Evolutionary conservation across 768 basidiomycete genomes (phyloP), one percentile per base, ranked within the genome.

Genomic region (Xerocomus potaroensis): DNA sequence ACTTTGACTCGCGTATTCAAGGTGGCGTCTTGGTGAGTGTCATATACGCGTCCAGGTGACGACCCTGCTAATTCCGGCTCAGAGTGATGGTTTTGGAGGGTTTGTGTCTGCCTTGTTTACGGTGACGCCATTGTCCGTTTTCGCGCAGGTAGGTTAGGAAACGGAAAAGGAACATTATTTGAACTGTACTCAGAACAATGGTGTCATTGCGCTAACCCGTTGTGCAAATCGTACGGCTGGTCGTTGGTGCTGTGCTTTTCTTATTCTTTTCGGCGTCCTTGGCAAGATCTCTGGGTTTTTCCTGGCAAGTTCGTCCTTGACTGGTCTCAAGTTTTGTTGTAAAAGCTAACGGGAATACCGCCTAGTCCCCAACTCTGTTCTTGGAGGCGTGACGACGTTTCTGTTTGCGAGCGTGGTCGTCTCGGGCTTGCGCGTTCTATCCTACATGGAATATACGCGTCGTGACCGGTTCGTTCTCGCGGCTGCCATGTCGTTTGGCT

Each of bases 381-480:
- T 90, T 0, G 90, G 89, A 2, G 88, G 89, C 3, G 87, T 91
- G 3, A 93, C 88, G 10, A 91, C 89, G 3, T 91, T 91, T 74
- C 73, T 91, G 9, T 91, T 92, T 59, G 83, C 86, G 0, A 81
- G 74, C 32, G 88, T 91, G 23, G 74, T 77, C 14, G 76, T 78
- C 7, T 85, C 84, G 0, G 88, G 90, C 26, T 42, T 86, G 23
- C 78, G 84, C 19, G 85, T 91, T 3, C 71, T 93, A 23, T 72
- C 79, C 3, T 77, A 77, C 53, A 67, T 76, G 26, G 55, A 63
- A 14, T 88, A 83, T 59, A 78, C 77, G 16, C 74, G 87, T 2
- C 69, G 83, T 8, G 82, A 85, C 44, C 72, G 83, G 19, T 85
- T 86, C 64, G 71, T 89, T 12, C 77, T 89, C 22, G 80, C 80